phyloP scores from a whole-genome alignment of 192 early-diverging fungal species.

The Coemansia sp. region DNA sequence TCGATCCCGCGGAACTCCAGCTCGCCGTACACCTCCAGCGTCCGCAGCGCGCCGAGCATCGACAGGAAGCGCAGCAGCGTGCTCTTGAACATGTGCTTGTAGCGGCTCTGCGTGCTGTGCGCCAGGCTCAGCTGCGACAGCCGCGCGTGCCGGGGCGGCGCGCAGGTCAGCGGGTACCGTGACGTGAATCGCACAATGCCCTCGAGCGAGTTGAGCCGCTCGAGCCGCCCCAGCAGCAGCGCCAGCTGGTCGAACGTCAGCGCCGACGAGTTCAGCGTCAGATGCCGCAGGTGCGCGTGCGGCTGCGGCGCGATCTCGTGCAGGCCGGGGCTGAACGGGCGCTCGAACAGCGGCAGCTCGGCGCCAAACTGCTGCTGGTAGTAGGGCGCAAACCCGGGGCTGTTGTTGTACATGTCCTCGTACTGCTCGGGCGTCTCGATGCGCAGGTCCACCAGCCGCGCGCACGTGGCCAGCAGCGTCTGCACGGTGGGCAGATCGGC shows the following conservation, averaged over 20 bases:
- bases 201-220: slow-evolving; percentile 16
- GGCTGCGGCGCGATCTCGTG: not conserved
- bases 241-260: slow-evolving; percentile 34
- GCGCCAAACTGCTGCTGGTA: not conserved
- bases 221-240: slow-evolving; percentile 1
- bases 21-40: slow-evolving; percentile 28
- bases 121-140: slow-evolving; percentile 23
- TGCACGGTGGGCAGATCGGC: not conserved
- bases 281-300: slow-evolving; percentile 1
- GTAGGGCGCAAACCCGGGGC: not conserved
- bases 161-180: not conserved
- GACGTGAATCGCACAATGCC: slow-evolving; percentile 18
- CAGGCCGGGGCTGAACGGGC: slow-evolving; percentile 2
- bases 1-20: slow-evolving; percentile 14
- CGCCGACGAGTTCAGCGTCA: slow-evolving; percentile 29
- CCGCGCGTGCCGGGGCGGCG: not conserved
- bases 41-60: slow-evolving; percentile 8
- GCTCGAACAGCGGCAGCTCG: not conserved
- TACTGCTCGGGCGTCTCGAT: slow-evolving; percentile 20
- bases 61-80: slow-evolving; percentile 14
- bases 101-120: not conserved
- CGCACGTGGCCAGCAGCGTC: slow-evolving; percentile 4
- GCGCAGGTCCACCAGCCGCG: slow-evolving; percentile 13
- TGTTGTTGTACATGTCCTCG: slow-evolving; percentile 30
- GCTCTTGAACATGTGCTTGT: slow-evolving; percentile 20